Evolutionary conservation across 2,329 filamentous ascomycete species (phyloP).

Genomic region (Periconia sp.): DNA sequence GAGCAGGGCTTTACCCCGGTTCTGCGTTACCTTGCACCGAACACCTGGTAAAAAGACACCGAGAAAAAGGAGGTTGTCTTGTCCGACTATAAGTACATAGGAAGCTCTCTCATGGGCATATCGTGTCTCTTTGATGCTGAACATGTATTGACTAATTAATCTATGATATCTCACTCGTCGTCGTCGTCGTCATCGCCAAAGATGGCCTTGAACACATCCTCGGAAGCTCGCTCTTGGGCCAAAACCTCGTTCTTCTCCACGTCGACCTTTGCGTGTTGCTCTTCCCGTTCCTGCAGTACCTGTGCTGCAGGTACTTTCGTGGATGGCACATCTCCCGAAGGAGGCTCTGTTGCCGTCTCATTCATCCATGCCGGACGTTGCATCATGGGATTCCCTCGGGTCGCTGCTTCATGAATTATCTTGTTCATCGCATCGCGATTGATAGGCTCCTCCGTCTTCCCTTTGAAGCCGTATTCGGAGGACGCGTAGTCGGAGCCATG

Average conservation of each 20-base stretch:
- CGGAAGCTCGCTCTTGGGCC: conserved; percentile 72
- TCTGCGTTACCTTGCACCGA: no score
- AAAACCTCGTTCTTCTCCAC: conserved; percentile 77
- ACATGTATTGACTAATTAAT: no score
- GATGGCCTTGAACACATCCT: conserved; percentile 86
- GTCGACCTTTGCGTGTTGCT: conserved; percentile 55
- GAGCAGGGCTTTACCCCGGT: no score
- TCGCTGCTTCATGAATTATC: conserved; percentile 34
- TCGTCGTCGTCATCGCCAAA: conserved; percentile 88
- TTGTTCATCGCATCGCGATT: conserved; percentile 55
- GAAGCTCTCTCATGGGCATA: no score
- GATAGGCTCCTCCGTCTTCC: conserved; percentile 49
- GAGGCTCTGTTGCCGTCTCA: conserved; percentile 3
- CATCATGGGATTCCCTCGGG: conserved; percentile 23
- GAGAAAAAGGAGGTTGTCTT: no score
- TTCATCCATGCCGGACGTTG: conserved; percentile 35
- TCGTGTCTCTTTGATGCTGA: no score
- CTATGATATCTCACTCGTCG: conserved; percentile 43
- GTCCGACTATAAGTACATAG: no score
- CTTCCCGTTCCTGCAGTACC: no score
- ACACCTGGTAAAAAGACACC: no score
- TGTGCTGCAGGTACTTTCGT: not conserved
- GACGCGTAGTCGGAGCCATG: conserved; percentile 50
- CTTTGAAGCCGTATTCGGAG: conserved; percentile 31
- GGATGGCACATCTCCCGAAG: conserved; percentile 1